Evolutionary conservation across 495 filamentous ascomycete genomes (phyloP).

Genomic region (Patellaria atrata): DNA sequence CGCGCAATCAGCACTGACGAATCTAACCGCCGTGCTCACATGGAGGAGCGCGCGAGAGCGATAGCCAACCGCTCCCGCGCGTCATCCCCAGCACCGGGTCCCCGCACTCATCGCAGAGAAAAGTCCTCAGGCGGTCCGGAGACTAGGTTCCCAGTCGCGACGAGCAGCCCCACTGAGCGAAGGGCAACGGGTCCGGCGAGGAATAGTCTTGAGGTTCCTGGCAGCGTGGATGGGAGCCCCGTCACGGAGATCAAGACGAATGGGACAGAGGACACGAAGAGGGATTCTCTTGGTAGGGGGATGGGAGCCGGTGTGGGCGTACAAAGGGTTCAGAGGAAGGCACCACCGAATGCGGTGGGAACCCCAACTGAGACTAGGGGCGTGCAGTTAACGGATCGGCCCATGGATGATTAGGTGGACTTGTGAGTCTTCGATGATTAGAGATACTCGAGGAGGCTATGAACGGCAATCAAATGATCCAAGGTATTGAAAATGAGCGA

Average conservation of each 20-base stretch:
- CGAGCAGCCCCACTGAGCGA: slow-evolving; percentile 36
- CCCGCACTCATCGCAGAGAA: slow-evolving; percentile 61
- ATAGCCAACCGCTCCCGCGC: slow-evolving; percentile 38
- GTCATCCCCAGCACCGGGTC: slow-evolving; percentile 43
- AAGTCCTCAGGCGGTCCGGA: slow-evolving; percentile 57
- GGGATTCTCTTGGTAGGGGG: slow-evolving; percentile 11
- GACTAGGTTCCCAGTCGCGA: slow-evolving; percentile 69
- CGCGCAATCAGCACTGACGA: slow-evolving; percentile 92
- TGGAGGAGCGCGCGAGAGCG: slow-evolving; percentile 80
- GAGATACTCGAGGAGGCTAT: too few relatives aligned
- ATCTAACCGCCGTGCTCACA: slow-evolving; percentile 81
- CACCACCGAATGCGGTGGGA: slow-evolving; percentile 26
- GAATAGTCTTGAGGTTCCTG: slow-evolving; percentile 45
- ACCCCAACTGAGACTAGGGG: slow-evolving; percentile 33
- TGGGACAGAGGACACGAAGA: slow-evolving; percentile 10
- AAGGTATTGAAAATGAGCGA: too few relatives aligned
- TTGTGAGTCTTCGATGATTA: too few relatives aligned
- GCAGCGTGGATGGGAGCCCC: slow-evolving; percentile 16
- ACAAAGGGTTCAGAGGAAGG: slow-evolving; percentile 29
- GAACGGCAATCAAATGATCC: too few relatives aligned
- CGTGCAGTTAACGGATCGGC: slow-evolving; percentile 66
- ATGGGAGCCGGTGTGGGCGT: slow-evolving; percentile 6
- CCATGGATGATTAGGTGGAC: slow-evolving; percentile 72
- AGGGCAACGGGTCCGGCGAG: slow-evolving; percentile 38
- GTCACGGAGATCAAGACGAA: slow-evolving; percentile 13